Evolutionary conservation across 805 yeast genomes (phyloP), one percentile per base, ranked within the genome.

Genomic region (Candida pseudofarinosa): DNA sequence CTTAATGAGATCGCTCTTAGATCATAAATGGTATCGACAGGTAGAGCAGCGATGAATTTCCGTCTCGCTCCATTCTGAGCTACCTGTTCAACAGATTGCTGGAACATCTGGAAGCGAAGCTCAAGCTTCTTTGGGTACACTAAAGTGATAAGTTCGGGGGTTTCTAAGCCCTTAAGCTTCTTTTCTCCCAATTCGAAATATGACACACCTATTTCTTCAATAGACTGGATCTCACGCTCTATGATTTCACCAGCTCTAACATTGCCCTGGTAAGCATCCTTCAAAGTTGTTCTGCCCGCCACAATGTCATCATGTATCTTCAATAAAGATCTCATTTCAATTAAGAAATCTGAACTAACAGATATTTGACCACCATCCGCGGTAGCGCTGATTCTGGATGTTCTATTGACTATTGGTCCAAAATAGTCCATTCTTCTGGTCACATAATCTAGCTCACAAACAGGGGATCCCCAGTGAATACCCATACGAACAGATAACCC

Each of bases 281-380:
- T 49, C n/a, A 73, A 36, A 3, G 62, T 53, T 13, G 53, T 40
- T 12, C 52, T 52, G 10, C 60, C 62, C 4, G 42, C 42, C 4
- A 42, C 43, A 13, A 79, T 70, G 17, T 67, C 67, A 1, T 65
- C 65, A 51, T 77, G 80, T n/a, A 69, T 60, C 3, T 63, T 64
- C 53, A 76, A 69, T 26, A 86, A 71, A 40, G 81, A 74, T 39
- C 73, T 74, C 55, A 88, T 77, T 56, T 87, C 96, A 36, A 76
- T 74, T 51, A 85, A 69, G 55, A 88, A 87, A 61, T 91, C 97
- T 5, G 81, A 74, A 55, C 95, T 85, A 43, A 90, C 75, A 0
- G 96, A 81, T 20, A 91, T 87, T 62, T 91, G 97, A n/a, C 99
- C 99, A 46, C 99, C 99, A 62, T 88, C 96, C 0, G 99, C 99